phyloP scores from a whole-genome alignment of 2,329 filamentous ascomycete genomes.

The Venturia nashicola region DNA sequence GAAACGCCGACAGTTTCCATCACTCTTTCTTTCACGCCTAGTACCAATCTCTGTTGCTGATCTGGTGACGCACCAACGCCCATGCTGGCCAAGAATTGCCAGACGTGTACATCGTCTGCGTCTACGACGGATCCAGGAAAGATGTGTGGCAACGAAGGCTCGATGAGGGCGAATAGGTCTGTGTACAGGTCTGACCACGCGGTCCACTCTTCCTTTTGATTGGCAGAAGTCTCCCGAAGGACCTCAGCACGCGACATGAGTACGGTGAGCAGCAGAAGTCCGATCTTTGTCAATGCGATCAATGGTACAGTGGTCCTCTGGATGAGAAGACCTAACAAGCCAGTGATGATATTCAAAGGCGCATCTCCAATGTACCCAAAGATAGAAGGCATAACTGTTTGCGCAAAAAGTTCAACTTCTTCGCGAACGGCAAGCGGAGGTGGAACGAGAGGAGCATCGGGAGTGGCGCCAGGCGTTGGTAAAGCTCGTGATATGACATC shows the following conservation, averaged over 20 bases:
- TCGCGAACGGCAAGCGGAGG: slow-evolving; percentile 64
- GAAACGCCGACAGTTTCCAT: slow-evolving; percentile 86
- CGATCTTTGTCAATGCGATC: slow-evolving; percentile 79
- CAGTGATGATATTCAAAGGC: slow-evolving; percentile 79
- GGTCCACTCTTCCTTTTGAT: slow-evolving; percentile 58
- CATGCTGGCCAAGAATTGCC: slow-evolving; percentile 93
- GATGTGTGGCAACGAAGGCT: slow-evolving; percentile 69
- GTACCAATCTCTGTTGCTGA: slow-evolving; percentile 86
- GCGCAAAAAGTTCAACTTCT: slow-evolving; percentile 82
- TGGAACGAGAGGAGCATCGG: slow-evolving; percentile 37
- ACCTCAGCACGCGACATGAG: slow-evolving; percentile 89
- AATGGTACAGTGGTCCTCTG: slow-evolving; percentile 69
- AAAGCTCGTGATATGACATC: slow-evolving; percentile 79
- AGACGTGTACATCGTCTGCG: slow-evolving; percentile 90
- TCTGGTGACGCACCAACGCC: slow-evolving; percentile 87
- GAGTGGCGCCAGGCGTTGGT: slow-evolving; percentile 27
- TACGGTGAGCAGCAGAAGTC: slow-evolving; percentile 82
- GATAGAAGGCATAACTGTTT: slow-evolving; percentile 78
- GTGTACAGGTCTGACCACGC: slow-evolving; percentile 80
- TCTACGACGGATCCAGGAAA: slow-evolving; percentile 88
- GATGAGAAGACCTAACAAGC: slow-evolving; percentile 73
- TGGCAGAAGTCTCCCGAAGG: slow-evolving; percentile 50
- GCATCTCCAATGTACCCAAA: slow-evolving; percentile 87
- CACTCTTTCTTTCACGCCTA: slow-evolving; percentile 94
- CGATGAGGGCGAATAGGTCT: slow-evolving; percentile 72